Evolutionary conservation across 495 filamentous ascomycete genomes (phyloP).

Genomic region (Filosporella fistucella): DNA sequence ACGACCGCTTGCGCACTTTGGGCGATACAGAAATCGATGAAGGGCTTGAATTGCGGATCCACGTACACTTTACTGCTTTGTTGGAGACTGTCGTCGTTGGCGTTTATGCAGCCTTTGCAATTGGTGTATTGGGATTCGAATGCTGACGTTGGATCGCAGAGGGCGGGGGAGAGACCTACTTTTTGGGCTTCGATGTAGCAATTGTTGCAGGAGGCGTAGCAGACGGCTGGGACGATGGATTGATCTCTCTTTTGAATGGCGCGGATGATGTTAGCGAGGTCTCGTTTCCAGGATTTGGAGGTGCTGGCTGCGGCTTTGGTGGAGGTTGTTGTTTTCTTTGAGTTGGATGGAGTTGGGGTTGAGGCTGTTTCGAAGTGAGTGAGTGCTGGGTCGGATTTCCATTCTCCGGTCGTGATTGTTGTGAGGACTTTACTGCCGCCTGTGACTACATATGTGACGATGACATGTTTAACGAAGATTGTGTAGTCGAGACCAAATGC

Average conservation of each 20-base stretch:
- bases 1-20: neutral
- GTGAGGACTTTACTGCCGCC: conserved; percentile 8
- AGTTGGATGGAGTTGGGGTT: conserved; percentile 7
- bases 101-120: conserved; percentile 36
- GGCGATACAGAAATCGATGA: conserved; percentile 17
- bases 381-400: conserved; percentile 36
- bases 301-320: neutral
- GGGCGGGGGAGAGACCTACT: conserved; percentile 36
- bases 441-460: conserved; percentile 13
- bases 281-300: neutral
- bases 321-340: neutral
- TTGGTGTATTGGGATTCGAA: conserved; percentile 32
- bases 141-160: conserved; percentile 38
- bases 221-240: conserved; percentile 35
- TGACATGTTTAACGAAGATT: conserved; percentile 44
- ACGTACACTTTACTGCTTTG: conserved; percentile 13
- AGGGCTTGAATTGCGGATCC: conserved; percentile 17
- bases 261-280: conserved; percentile 1
- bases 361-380: conserved; percentile 26
- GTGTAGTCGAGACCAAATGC: conserved; percentile 58
- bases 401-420: conserved; percentile 40
- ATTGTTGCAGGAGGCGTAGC: conserved; percentile 51
- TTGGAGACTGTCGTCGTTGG: conserved; percentile 11
- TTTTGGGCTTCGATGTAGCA: conserved; percentile 39
- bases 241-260: conserved; percentile 30